Conservation (phyloP, 2,329 filamentous ascomycete species). For the Alternaria arbusti region DNA sequence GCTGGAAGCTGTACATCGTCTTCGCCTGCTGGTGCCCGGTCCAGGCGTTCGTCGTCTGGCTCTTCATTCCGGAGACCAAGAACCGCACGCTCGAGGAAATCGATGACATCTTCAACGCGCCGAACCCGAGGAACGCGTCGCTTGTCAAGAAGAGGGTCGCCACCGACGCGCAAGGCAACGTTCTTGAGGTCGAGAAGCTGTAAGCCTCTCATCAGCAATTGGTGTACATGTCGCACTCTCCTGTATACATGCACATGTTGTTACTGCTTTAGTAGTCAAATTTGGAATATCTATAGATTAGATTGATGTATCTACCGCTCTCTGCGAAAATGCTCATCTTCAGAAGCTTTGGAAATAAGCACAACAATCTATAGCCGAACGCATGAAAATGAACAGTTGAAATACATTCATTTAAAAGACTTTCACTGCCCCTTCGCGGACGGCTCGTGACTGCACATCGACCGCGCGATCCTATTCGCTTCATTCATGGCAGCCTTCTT, state of each 20-base stretch:
- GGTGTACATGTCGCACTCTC: not conserved
- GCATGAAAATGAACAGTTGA: not conserved
- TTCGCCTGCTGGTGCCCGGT: slow-evolving; percentile 30
- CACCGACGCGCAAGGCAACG: slow-evolving; percentile 21
- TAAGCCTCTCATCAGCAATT: slow-evolving; percentile 1
- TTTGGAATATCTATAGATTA: not conserved
- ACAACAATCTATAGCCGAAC: not conserved
- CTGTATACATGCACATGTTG: not conserved
- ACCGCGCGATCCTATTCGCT: not conserved
- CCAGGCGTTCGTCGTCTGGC: slow-evolving; percentile 23
- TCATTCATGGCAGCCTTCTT: not conserved
- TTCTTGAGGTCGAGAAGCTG: slow-evolving; percentile 35
- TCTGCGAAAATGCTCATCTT: not conserved
- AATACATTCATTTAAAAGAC: not conserved
- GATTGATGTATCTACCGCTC: not conserved
- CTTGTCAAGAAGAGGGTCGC: slow-evolving; percentile 34
- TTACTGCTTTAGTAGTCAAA: not conserved
- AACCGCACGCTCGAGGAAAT: slow-evolving; percentile 37
- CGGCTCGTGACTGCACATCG: not conserved
- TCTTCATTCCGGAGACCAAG: slow-evolving; percentile 38
- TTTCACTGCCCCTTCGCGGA: not conserved
- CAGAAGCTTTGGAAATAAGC: not conserved
- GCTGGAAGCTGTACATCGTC: slow-evolving; percentile 35
- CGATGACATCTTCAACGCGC: slow-evolving; percentile 30
- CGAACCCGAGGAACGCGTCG: slow-evolving; percentile 30